Evolutionary conservation across 2,329 filamentous ascomycete species (phyloP).

Genomic region (Alternaria hordeiaustralica): DNA sequence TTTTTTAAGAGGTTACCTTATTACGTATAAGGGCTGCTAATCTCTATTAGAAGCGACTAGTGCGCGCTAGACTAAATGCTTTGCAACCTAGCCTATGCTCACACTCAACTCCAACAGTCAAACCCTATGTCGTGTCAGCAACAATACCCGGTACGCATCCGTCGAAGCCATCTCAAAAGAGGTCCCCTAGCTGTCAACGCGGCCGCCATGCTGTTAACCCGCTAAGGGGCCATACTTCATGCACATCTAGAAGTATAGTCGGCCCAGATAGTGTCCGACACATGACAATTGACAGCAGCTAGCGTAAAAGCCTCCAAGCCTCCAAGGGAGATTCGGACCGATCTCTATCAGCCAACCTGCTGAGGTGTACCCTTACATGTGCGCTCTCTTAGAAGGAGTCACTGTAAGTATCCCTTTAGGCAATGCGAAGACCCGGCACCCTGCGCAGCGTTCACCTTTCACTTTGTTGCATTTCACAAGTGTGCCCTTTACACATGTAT

Average conservation of each 20-base stretch:
- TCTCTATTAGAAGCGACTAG: too few species aligned
- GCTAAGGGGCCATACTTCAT: background rate
- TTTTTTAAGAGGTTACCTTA: too few species aligned
- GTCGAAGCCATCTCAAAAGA: background rate
- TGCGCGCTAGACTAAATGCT: too few species aligned
- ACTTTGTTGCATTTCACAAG: background rate
- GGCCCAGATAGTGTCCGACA: background rate
- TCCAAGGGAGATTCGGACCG: background rate
- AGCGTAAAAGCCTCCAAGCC: background rate
- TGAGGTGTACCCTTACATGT: background rate
- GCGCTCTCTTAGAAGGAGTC: background rate
- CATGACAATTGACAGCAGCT: background rate
- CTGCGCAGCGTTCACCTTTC: background rate
- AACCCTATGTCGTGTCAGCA: background rate
- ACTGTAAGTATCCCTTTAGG: background rate
- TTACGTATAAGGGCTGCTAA: too few species aligned
- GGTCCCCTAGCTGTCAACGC: background rate
- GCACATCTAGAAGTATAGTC: background rate
- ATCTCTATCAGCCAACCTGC: background rate
- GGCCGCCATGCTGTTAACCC: background rate
- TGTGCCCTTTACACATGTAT: background rate
- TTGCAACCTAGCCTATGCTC: background rate
- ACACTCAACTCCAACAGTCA: background rate
- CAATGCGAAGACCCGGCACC: background rate
- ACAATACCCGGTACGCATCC: background rate